Evolutionary conservation across 2,329 filamentous ascomycete genomes (phyloP), one percentile per base, ranked within the genome.

Genomic region (Ustilaginoidea virens): DNA sequence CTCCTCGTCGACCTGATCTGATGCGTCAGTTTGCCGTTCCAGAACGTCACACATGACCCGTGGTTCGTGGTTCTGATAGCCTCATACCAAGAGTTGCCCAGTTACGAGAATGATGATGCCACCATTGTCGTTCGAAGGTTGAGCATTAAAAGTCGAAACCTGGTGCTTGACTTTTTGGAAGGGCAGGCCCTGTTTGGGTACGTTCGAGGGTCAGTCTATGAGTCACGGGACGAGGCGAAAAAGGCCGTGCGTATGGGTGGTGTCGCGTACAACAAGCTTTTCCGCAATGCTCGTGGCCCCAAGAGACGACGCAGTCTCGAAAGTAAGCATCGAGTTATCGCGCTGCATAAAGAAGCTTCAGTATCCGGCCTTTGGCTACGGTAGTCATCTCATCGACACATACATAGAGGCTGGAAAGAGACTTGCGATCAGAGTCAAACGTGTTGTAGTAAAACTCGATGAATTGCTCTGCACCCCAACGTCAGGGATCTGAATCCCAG

Each of bases 271-370:
- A 35, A 55, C 52, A 36, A 96, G 70, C 68, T 94, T 94, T 55
- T 82, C 74, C 31, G 77, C 59, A 44, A 98, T 94, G 18, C 51
- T 51, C 15, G 43, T 48, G 20, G 60, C 58, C 37, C 87, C 86
- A 46, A 73, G 63, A 35, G 70, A 55, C 10, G 77, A 73, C 25
- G 61, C 44, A 26, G 67, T 74, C 68, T 96, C 83, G 48, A 94
- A 96, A 28, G 87, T 94, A 57, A 96, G 67, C 80, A 93, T 92
- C 27, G 90, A 96, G 36, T 76, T 55, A 4, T 78, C 69, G 47
- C 80, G 74, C 83, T 93, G 43, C 47, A 32, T n/a, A 7, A n/a
- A n/a, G 19, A 14, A 17, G 17, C 25, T 25, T 33, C 37, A 38
- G 37, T 26, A 25, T 8, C 19, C 11, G 16, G 9, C 22, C 9